A percentile compares a stretch with the other conserved stretches of the same genome.
These are phyloP conservation scores for Stenogyne calaminthoides DNA, from an alignment of 305 asterid genomes.

Conservation along the genomic window DNA sequence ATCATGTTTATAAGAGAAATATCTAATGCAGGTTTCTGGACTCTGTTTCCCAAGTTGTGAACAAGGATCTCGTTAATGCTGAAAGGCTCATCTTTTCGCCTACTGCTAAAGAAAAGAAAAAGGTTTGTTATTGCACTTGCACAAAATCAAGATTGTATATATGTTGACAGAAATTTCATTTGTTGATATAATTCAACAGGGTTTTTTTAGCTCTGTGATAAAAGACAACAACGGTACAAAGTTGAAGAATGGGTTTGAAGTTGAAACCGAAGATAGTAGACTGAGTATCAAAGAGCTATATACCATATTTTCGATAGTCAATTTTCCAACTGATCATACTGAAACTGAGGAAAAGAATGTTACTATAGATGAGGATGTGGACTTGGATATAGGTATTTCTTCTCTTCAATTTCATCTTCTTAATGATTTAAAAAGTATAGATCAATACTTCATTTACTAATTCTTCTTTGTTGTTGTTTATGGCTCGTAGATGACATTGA, in stretches of 20 bases:
- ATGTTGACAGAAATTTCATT: background rate
- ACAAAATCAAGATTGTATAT: background rate
- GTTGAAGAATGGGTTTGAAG: constrained; percentile 49
- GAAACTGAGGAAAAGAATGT: constrained; percentile 47
- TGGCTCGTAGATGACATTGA: constrained; percentile 70
- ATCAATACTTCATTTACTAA: background rate
- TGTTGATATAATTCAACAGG: constrained; percentile 43
- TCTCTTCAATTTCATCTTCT: background rate
- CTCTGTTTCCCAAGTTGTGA: constrained; percentile 52
- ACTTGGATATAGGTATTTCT: constrained; percentile 74
- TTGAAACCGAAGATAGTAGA: constrained; percentile 53
- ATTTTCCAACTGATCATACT: constrained; percentile 50
- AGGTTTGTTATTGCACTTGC: constrained; percentile 42
- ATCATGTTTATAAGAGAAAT: background rate
- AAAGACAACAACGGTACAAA: constrained; percentile 69
- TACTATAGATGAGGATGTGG: constrained; percentile 44
- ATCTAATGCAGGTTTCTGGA: constrained; percentile 56
- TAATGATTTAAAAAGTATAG: background rate
- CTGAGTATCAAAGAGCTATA: constrained; percentile 58
- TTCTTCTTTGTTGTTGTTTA: background rate
- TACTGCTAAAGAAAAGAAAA: constrained; percentile 74
- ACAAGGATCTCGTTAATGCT: constrained; percentile 47
- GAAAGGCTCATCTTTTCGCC: constrained; percentile 48
- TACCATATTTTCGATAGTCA: constrained; percentile 54
- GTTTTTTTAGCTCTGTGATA: constrained; percentile 70